Percentiles rank a stretch among this genome's conserved stretches.
Conservation (phyloP, 805 yeast species). For the Saturnispora besseyi region DNA sequence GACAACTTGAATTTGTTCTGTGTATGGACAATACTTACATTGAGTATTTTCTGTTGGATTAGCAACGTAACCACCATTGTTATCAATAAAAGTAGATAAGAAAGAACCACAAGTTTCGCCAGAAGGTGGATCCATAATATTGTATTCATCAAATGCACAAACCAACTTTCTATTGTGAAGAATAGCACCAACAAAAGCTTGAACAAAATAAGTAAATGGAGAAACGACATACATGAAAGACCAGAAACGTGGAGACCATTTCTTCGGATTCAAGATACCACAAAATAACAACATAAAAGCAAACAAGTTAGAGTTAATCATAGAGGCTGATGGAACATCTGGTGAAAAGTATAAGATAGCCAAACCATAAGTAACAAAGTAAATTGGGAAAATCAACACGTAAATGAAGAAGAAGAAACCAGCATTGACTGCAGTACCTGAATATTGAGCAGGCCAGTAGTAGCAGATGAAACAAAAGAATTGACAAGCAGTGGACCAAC, state of each 20-base stretch:
- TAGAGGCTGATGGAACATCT: slow-evolving; percentile 58
- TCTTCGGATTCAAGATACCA: slow-evolving; percentile 54
- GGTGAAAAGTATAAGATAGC: slow-evolving; percentile 51
- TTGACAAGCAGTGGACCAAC: slow-evolving; percentile 44
- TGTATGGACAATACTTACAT: slow-evolving; percentile 43
- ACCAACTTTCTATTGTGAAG: slow-evolving; percentile 41
- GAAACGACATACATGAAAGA: slow-evolving; percentile 66
- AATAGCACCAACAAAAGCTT: slow-evolving; percentile 42
- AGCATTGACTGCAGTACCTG: slow-evolving; percentile 32
- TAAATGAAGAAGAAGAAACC: slow-evolving; percentile 36
- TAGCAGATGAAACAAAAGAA: slow-evolving; percentile 39
- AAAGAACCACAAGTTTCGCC: slow-evolving; percentile 59
- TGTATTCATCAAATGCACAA: slow-evolving; percentile 42
- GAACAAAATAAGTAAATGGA: slow-evolving; percentile 63
- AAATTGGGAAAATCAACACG: slow-evolving; percentile 35
- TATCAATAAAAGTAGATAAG: slow-evolving; percentile 34
- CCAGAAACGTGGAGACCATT: slow-evolving; percentile 70
- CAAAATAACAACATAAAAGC: slow-evolving; percentile 54
- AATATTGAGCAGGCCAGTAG: slow-evolving; percentile 30
- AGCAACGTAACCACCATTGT: slow-evolving; percentile 45
- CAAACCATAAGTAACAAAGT: slow-evolving; percentile 43
- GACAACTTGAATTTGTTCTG: slow-evolving; percentile 38
- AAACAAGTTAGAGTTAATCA: slow-evolving; percentile 46
- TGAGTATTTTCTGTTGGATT: slow-evolving; percentile 39
- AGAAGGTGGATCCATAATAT: slow-evolving; percentile 41